A percentile compares a stretch with the other conserved stretches of the same genome.
Conservation (phyloP, 2,329 filamentous ascomycete genomes). For the Pseudocercospora fuligena region DNA sequence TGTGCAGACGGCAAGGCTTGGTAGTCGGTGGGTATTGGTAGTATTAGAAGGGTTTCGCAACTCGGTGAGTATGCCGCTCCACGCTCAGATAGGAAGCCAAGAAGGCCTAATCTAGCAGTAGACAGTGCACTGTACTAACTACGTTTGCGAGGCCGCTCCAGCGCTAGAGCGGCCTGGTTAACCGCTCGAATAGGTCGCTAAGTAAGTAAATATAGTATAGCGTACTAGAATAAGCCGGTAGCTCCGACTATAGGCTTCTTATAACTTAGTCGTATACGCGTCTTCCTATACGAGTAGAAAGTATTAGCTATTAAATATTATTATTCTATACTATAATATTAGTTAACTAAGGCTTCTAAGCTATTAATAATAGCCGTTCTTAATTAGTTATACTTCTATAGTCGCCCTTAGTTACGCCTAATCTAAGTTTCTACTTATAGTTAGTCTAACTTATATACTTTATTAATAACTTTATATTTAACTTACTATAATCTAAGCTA, state of each 20-base stretch:
- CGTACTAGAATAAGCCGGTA: not conserved
- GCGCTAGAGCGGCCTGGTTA: not conserved
- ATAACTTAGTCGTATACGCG: not conserved
- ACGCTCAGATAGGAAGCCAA: not conserved
- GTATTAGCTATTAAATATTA: not conserved
- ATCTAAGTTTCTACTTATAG: too few species aligned
- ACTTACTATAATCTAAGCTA: too few species aligned
- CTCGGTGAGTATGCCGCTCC: not conserved
- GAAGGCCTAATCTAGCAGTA: not conserved
- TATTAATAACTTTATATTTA: too few species aligned
- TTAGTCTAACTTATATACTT: too few species aligned
- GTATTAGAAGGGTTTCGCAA: not conserved
- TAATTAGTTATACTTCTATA: not conserved
- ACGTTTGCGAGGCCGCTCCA: not conserved
- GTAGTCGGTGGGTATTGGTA: not conserved
- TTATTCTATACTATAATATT: not conserved
- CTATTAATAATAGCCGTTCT: not conserved
- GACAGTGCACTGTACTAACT: not conserved
- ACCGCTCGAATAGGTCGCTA: not conserved
- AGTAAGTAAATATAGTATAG: not conserved
- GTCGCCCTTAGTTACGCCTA: not conserved
- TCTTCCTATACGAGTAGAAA: not conserved
- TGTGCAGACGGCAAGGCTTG: not conserved
- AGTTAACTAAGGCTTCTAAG: not conserved
- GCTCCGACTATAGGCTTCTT: not conserved